phyloP scores from a whole-genome alignment of 352 stramenopile genomes.

The Pythium utonaiense region DNA sequence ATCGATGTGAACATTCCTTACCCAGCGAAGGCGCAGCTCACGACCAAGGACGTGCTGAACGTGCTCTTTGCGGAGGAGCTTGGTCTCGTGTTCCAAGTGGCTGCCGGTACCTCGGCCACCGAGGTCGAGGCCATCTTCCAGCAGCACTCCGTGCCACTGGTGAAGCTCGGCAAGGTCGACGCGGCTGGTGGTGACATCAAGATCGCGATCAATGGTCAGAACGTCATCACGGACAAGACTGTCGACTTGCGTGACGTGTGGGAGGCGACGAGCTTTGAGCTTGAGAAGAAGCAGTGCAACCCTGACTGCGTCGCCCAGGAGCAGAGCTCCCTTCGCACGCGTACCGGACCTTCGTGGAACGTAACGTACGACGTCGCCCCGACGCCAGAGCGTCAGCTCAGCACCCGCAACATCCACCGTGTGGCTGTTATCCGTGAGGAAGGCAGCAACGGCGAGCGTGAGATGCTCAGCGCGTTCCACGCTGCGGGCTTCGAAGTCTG shows the following conservation, averaged over 20 bases:
- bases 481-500: constrained; percentile 97
- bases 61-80: constrained; percentile 97
- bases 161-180: constrained; percentile 90
- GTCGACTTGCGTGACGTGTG: constrained; percentile 93
- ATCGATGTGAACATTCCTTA: constrained; percentile 90
- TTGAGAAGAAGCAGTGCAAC: constrained; percentile 98
- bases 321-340: constrained; percentile 85
- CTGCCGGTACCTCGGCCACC: constrained; percentile 39
- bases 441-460: constrained; percentile 98
- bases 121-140: constrained; percentile 88
- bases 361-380: constrained; percentile 82
- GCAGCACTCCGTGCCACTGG: constrained; percentile 72
- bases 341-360: constrained; percentile 86
- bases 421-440: constrained; percentile 97
- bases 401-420: constrained; percentile 86
- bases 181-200: constrained; percentile 78
- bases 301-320: constrained; percentile 94
- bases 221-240: constrained; percentile 70
- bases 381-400: constrained; percentile 82
- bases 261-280: constrained; percentile 98
- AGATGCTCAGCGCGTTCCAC: constrained; percentile 98
- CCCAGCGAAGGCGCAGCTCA: constrained; percentile 16
- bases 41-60: constrained; percentile 59
- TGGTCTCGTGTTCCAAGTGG: constrained; percentile 96
- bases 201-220: constrained; percentile 86